Evolutionary conservation across 805 yeast species (phyloP).

Genomic region (Saturnispora diversa): DNA sequence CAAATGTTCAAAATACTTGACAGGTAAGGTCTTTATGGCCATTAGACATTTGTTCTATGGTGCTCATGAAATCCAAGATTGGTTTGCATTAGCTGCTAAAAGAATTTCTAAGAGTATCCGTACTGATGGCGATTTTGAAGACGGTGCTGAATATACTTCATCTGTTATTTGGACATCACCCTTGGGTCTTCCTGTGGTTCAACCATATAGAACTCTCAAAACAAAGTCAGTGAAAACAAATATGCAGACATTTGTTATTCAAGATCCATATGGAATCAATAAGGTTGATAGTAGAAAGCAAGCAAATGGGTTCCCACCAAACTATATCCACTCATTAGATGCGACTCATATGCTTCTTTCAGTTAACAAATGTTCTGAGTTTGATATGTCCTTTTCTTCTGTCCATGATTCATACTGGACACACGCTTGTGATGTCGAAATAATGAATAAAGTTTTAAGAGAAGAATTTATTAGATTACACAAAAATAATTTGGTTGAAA

Average conservation of each 20-base stretch:
- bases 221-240: constrained; percentile 68
- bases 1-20: constrained; percentile 50
- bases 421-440: constrained; percentile 76
- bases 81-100: constrained; percentile 85
- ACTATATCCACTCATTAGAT: constrained; percentile 88
- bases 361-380: constrained; percentile 65
- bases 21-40: constrained; percentile 71
- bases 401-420: constrained; percentile 99
- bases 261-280: constrained; percentile 78
- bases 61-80: constrained; percentile 93
- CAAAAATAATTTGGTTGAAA: constrained; percentile 59
- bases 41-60: constrained; percentile 80
- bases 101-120: constrained; percentile 72
- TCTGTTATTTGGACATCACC: constrained; percentile 98
- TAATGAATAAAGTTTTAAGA: constrained; percentile 63
- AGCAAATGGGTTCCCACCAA: constrained; percentile 90
- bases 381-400: constrained; percentile 71
- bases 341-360: constrained; percentile 95
- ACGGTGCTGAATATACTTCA: constrained; percentile 60
- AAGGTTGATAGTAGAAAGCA: constrained; percentile 87
- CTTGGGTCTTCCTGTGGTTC: constrained; percentile 90
- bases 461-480: constrained; percentile 76
- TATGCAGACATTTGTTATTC: constrained; percentile 76
- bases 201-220: constrained; percentile 75
- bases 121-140: constrained; percentile 48